Percentiles rank a stretch among this genome's conserved stretches.
Evolutionary conservation across 805 yeast species (phyloP).

Genomic region (Kregervanrija delftensis): DNA sequence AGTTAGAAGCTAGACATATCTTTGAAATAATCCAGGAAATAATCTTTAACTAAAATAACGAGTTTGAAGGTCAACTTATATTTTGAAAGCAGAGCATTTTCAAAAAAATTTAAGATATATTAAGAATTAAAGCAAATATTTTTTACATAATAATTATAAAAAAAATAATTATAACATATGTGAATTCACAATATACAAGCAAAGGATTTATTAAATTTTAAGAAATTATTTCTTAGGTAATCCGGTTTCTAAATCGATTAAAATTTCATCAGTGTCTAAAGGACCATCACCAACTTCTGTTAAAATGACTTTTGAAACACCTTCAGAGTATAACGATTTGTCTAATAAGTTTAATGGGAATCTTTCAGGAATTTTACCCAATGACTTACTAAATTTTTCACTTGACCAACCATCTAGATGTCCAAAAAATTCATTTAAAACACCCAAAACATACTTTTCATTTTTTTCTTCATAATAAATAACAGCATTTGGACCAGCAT

Average conservation of each 20-base stretch:
- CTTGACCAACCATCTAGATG: constrained; percentile 62
- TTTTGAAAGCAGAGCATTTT: no score
- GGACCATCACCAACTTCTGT: constrained; percentile 91
- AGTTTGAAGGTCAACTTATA: no score
- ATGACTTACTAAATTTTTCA: constrained; percentile 23
- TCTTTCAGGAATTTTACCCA: constrained; percentile 13
- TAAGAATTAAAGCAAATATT: no score
- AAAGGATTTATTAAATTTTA: no score
- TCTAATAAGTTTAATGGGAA: constrained; percentile 25
- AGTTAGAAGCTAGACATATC: no score
- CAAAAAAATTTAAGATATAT: no score
- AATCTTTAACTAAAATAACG: no score
- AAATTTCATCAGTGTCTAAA: constrained; percentile 44
- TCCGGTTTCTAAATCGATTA: constrained; percentile 54
- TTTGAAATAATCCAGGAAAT: no score
- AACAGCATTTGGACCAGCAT: constrained; percentile 99
- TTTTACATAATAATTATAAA: no score
- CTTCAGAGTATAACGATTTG: constrained; percentile 31
- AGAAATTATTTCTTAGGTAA: constrained; percentile 38
- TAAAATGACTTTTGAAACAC: constrained; percentile 77
- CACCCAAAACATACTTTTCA: constrained; percentile 66
- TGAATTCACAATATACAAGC: no score
- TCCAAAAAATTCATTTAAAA: constrained; percentile 54
- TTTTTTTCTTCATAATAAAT: constrained; percentile 76
- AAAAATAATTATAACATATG: no score